Evolutionary conservation across 2,329 filamentous ascomycete genomes (phyloP).

Genomic region (Thielaviopsis populi): DNA sequence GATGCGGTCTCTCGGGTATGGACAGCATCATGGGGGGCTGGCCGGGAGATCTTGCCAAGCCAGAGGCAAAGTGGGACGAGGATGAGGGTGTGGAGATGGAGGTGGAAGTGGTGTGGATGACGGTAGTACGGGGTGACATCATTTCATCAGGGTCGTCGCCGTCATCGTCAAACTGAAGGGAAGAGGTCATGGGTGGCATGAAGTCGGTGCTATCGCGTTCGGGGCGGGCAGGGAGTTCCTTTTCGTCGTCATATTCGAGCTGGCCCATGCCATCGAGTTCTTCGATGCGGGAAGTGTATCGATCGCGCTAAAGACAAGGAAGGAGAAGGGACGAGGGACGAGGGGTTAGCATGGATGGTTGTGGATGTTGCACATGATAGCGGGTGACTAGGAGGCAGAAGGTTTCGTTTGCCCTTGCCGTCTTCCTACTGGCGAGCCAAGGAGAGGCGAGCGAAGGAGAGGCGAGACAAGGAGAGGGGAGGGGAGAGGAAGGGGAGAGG

Average conservation of each 20-base stretch:
- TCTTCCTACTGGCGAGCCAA: too few relatives aligned
- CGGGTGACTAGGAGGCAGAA: too few relatives aligned
- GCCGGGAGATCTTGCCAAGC: neutral
- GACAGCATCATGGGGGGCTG: constrained; percentile 8
- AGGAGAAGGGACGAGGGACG: neutral
- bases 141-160: constrained; percentile 27
- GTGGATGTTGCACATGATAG: too few relatives aligned
- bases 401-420: too few relatives aligned
- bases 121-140: constrained; percentile 7
- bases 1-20: constrained; percentile 11
- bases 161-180: constrained; percentile 26
- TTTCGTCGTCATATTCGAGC: constrained; percentile 39
- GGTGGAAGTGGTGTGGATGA: constrained; percentile 1
- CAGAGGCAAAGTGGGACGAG: constrained; percentile 4
- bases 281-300: constrained; percentile 78
- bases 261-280: constrained; percentile 63
- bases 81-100: neutral
- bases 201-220: constrained; percentile 34
- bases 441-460: too few relatives aligned
- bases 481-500: neutral
- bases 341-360: too few relatives aligned
- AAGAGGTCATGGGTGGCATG: constrained; percentile 25
- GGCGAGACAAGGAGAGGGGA: neutral
- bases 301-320: constrained; percentile 47
- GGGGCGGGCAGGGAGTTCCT: constrained; percentile 58